Evolutionary conservation across 73 alveolate species (phyloP), one percentile per base, ranked within the genome.

Genomic region (Strombidium stylifer): DNA sequence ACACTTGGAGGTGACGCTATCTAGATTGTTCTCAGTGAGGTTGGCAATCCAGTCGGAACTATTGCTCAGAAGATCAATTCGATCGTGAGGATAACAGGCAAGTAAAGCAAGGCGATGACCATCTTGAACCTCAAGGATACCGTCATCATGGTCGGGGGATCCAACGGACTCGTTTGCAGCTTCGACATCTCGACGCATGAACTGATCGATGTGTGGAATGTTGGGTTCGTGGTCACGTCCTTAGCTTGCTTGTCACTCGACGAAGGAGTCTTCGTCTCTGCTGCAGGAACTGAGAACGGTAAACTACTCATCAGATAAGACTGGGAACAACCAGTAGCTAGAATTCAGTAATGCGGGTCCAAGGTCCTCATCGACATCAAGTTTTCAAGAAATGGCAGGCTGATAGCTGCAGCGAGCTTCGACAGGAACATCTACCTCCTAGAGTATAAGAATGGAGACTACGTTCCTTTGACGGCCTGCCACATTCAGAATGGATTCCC

Each of bases 221-320:
- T 91, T 28, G 98, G 98, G 16, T 56, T 53, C 55, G 57, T 56
- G 48, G 75, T 87, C 11, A 82, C 95, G 16, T 85, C 94, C 25
- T 31, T 91, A 14, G 85, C 90, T 23, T 54, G 90, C 18, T 45
- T 79, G 12, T 64, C 83, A 14, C 73, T 78, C 21, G 82, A 83
- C 44, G 95, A 91, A 48, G 86, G 82, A 26, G 78, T 62, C 2
- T 84, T 91, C 53, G 59, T 91, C 32, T 75, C 74, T 10, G 98
- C 95, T 11, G 90, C 82, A 19, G 96, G 98, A n/a, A 84, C 93
- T 30, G 83, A 68, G 8, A 75, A 87, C 14, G 98, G 98, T 16
- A 76, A 68, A 28, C 45, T 91, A 0, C 68, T 85, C 11, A 84
- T 91, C 24, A 71, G 98, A 40, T 69, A 85, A 73, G 92, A 91